These are phyloP conservation scores for Microdochium trichocladiopsis DNA, from an alignment of 2,329 filamentous ascomycete genomes.

Conservation along the genomic window DNA sequence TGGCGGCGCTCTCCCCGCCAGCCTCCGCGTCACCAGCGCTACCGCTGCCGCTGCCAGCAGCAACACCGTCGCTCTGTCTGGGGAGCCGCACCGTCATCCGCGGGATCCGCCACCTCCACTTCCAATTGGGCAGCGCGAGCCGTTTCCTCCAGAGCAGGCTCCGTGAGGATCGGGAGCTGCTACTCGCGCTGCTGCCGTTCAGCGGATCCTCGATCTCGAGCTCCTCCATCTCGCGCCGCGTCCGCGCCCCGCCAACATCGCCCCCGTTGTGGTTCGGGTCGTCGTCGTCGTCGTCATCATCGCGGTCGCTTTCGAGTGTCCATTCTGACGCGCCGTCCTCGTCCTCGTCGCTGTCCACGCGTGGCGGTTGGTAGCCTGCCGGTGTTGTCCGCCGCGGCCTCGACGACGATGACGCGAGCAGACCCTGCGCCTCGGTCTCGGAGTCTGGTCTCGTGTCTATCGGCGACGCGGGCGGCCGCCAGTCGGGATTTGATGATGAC, in stretches of 20 bases:
- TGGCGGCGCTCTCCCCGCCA: conserved; percentile 10
- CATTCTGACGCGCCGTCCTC: conserved; percentile 51
- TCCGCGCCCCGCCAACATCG: conserved; percentile 51
- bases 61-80: conserved; percentile 23
- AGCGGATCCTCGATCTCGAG: conserved; percentile 74
- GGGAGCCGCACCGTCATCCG: conserved; percentile 40
- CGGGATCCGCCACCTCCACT: conserved; percentile 46
- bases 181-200: conserved; percentile 21
- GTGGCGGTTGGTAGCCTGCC: conserved; percentile 68
- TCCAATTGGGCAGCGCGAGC: conserved; percentile 47
- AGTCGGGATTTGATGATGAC: conserved; percentile 32
- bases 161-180: conserved; percentile 27
- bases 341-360: conserved; percentile 71
- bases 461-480: conserved; percentile 50
- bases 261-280: conserved; percentile 46
- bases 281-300: conserved; percentile 35
- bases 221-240: conserved; percentile 80
- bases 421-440: conserved; percentile 70
- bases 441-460: conserved; percentile 56
- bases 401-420: conserved; percentile 49
- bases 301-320: conserved; percentile 23
- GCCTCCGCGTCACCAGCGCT: conserved; percentile 10
- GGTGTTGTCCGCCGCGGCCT: conserved; percentile 33
- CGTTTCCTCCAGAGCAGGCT: conserved; percentile 40
- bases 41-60: conserved; percentile 10